These are phyloP conservation scores for Apiospora phragmitis DNA, from an alignment of 2,329 filamentous ascomycete species.

Conservation along the genomic window DNA sequence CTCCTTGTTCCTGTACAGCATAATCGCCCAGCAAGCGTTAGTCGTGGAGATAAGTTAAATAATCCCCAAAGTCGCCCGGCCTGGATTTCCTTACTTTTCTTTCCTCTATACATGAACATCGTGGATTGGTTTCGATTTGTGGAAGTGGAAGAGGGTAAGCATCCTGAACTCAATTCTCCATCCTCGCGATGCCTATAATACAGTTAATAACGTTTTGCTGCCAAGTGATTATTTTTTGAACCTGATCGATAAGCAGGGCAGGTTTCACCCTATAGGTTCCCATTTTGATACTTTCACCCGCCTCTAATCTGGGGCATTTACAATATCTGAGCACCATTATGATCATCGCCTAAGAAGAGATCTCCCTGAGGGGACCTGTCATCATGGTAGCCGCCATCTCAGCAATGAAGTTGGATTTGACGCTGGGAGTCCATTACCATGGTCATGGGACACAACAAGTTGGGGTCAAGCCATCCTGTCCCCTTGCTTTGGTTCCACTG, in stretches of 20 bases:
- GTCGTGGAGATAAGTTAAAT: neutral
- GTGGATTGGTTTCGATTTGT: too few relatives aligned
- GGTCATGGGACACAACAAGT: neutral
- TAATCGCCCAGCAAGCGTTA: too few relatives aligned
- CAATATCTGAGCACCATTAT: neutral
- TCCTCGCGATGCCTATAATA: too few relatives aligned
- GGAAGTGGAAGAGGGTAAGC: too few relatives aligned
- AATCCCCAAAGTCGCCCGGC: too few relatives aligned
- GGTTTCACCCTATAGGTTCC: too few relatives aligned
- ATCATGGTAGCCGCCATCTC: neutral
- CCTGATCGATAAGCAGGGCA: too few relatives aligned
- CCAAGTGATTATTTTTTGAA: too few relatives aligned
- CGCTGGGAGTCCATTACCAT: neutral
- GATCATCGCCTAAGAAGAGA: neutral
- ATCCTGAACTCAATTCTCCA: too few relatives aligned
- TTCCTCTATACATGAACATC: too few relatives aligned
- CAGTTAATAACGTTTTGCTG: too few relatives aligned
- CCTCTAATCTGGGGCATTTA: neutral
- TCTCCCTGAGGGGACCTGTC: neutral
- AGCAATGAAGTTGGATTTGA: neutral
- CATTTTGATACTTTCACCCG: neutral
- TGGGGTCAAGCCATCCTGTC: neutral
- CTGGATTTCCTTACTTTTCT: neutral
- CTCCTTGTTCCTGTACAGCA: neutral
- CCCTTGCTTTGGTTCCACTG: neutral